phyloP scores from a whole-genome alignment of 805 yeast species.

The Candida glaebosa region DNA sequence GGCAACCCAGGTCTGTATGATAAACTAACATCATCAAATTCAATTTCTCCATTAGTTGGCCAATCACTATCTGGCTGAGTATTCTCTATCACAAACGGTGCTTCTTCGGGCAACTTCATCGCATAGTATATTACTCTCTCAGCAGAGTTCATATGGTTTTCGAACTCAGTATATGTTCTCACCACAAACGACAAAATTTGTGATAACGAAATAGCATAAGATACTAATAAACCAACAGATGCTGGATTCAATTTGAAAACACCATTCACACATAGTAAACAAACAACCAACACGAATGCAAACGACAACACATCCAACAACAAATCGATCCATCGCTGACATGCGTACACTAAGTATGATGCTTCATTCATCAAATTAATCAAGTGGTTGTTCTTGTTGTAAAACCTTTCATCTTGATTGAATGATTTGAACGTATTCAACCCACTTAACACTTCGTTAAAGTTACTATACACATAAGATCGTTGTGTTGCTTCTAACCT shows the following conservation, averaged over 20 bases:
- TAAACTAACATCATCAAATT: constrained; percentile 53
- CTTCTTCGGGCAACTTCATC: constrained; percentile 27
- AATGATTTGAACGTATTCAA: constrained; percentile 46
- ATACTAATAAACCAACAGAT: constrained; percentile 59
- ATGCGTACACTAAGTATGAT: constrained; percentile 45
- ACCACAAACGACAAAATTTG: constrained; percentile 51
- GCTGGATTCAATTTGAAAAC: constrained; percentile 56
- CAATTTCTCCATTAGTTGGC: constrained; percentile 63
- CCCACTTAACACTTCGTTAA: constrained; percentile 48
- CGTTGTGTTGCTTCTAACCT: constrained; percentile 47
- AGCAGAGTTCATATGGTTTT: constrained; percentile 58
- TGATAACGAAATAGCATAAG: constrained; percentile 57
- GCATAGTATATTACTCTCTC: constrained; percentile 48
- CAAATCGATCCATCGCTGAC: constrained; percentile 64
- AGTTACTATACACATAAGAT: constrained; percentile 46
- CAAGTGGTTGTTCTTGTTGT: constrained; percentile 40
- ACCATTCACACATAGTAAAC: constrained; percentile 56
- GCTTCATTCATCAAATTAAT: constrained; percentile 52
- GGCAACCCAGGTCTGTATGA: constrained; percentile 66
- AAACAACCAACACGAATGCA: constrained; percentile 48
- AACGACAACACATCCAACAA: constrained; percentile 49
- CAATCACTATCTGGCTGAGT: constrained; percentile 48
- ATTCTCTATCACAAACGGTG: constrained; percentile 33
- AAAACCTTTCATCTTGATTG: constrained; percentile 28
- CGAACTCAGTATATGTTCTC: constrained; percentile 53